These are phyloP conservation scores for Hericium coralloides DNA, from an alignment of 768 basidiomycete species.

Conservation along the genomic window DNA sequence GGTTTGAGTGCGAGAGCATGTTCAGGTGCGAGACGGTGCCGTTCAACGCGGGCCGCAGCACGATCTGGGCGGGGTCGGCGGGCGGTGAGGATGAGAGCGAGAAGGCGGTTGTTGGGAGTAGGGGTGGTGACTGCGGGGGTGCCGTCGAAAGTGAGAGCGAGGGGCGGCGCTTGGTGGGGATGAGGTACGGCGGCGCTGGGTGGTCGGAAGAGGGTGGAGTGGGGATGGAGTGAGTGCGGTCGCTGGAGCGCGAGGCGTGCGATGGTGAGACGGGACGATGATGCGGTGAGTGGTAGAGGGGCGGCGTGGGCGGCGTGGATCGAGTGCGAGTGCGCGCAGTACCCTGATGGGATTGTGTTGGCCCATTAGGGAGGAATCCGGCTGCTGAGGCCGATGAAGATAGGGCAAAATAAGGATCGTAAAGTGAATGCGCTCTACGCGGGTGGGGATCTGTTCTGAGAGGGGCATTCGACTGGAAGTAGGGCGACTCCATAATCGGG, in stretches of 20 bases:
- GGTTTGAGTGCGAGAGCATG: constrained; percentile 81
- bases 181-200: constrained; percentile 1
- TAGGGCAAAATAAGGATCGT: constrained; percentile 6
- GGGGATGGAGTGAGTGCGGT: constrained; percentile 43
- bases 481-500: constrained; percentile 1
- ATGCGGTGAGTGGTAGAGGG: constrained; percentile 18
- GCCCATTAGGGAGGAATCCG: no score
- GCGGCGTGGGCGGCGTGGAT: constrained; percentile 18
- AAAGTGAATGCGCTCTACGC: constrained; percentile 6
- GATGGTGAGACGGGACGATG: constrained; percentile 34
- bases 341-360: constrained; percentile 1
- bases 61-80: constrained; percentile 40
- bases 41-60: constrained; percentile 56
- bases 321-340: constrained; percentile 11
- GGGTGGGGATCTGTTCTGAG: not conserved
- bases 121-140: constrained; percentile 20
- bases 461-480: not conserved
- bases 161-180: constrained; percentile 20
- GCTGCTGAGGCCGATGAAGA: no score
- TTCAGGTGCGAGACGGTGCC: constrained; percentile 80
- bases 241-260: constrained; percentile 6
- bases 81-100: constrained; percentile 29
- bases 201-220: constrained; percentile 34
- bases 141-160: constrained; percentile 21
- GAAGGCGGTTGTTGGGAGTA: constrained; percentile 10